Base-by-base conservation (phyloP, 2,329 filamentous ascomycete genomes). In the Didymella pinodella region DNA sequence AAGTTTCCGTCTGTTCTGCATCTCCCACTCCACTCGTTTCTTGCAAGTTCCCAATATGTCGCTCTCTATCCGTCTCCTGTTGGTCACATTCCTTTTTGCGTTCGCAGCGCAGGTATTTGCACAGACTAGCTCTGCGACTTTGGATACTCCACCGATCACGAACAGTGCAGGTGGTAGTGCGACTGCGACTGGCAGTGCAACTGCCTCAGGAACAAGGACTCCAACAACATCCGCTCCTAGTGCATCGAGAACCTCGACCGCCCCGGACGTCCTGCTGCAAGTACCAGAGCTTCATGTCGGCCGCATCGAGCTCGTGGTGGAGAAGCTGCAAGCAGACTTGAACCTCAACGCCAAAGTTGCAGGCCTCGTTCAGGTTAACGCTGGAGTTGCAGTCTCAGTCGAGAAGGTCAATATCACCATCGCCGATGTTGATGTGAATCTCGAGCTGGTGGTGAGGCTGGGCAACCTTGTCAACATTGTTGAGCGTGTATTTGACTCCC, bases 281-380 rank as follows among this genome's bases (percentile, higher is more conserved):
- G 82, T 88, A 1, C 85, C 86, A 0, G 80, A 86, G 62, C 79
- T 88, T 7, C 83, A 82, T 38, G 85, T 88, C 18, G 83, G 83
- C 38, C 79, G 80, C 48, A 88, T 88, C 58, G 85, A 88, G 73
- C 77, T 88, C 3, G 81, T 83, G 46, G 86, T 88, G 3, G 85
- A 88, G 64, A 82, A 86, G 63, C 75, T 88, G 18, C 77, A 80
- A 58, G 86, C 85, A 2, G 83, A 88, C 59, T 78, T 88, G 67
- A 88, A 87, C 68, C 77, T 88, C 2, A 84, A 85, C 48, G 85
- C 86, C 32, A 81, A 85, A 59, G 80, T 88, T n/a, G 85, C 86
- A 14, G 81, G 80, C 41, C 79, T 88, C 1, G 86, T 88, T 4
- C 73, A 73, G 12, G 72, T 84, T 65, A 84, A 84, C 61, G 82